These are phyloP conservation scores for Trichomonas vaginalis DNA, from an alignment of 208 protist genomes.

Conservation along the genomic window DNA sequence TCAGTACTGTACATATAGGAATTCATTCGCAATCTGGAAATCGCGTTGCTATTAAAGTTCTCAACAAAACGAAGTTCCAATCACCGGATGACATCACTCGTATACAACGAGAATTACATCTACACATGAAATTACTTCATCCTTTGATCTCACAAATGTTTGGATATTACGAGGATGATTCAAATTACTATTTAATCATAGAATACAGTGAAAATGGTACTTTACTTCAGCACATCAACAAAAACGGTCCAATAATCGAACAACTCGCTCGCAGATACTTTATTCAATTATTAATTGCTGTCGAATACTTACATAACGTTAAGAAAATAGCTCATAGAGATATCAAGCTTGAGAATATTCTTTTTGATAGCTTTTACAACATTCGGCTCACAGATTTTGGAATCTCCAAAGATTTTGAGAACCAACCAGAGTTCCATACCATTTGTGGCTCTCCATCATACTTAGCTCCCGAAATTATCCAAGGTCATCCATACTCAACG, in stretches of 20 bases:
- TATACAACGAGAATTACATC: neutral
- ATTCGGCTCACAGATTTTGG: neutral
- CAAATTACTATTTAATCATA: neutral
- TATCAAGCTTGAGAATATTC: neutral
- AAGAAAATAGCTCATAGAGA: neutral
- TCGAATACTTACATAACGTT: neutral
- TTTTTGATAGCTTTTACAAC: neutral
- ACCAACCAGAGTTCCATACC: neutral
- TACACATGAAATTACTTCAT: neutral
- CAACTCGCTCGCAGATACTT: neutral
- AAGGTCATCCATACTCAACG: neutral
- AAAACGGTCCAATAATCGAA: neutral
- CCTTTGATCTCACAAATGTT: neutral
- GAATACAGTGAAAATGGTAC: neutral
- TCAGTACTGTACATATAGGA: neutral
- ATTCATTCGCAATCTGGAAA: neutral
- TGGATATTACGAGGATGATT: neutral
- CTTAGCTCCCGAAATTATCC: neutral
- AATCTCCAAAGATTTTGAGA: neutral
- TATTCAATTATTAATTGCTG: neutral
- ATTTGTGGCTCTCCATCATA: slow-evolving; percentile 7
- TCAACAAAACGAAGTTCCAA: neutral
- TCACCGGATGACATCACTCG: neutral
- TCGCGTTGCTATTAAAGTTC: neutral
- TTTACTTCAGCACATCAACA: neutral